Evolutionary conservation across 768 basidiomycete genomes (phyloP), one percentile per base, ranked within the genome.

Genomic region (Rubroboletus pulcherrimus): DNA sequence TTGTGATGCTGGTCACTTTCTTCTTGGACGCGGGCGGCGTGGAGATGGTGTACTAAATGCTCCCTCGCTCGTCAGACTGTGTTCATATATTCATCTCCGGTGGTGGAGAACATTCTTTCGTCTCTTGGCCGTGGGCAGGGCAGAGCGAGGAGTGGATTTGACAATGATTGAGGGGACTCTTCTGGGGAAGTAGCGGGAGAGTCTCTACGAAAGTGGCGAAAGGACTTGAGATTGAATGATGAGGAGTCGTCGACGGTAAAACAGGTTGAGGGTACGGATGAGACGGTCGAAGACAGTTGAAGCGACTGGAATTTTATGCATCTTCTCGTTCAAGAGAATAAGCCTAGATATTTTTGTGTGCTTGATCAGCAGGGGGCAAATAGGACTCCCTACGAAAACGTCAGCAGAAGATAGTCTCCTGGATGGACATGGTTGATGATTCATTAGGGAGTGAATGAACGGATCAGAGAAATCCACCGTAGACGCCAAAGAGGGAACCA

Each of bases 161-260:
- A 54, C 21, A 68, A 60, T 40, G 75, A 59, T 15, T 73, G 70
- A 26, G 66, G 58, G 10, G 63, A 29, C 30, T 50, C 62, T 55
- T 63, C 65, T 34, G 57, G 51, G 19, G 54, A 48, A 35, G 42
- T 35, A 9, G 70, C 58, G 35, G 74, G 21, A n/a, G 78, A 76
- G 26, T 76, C 74, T 24, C 81, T 71, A 34, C 79, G 74, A 52
- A 91, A 73, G 63, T 89, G 88, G 31, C 86, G 78, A 71, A 91
- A 90, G 1, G 89, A 78, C 60, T 80, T 85, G 58, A 90, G 79
- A 71, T 86, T 88, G 72, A 90, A 90, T 0, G 86, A 87, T 0
- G 62, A 57, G 0, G 34, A 26, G 17, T 66, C 56, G 5, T 21
- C 2, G 21, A 49, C 49, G 35, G 67, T 38, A 17, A 59, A 49